Base-by-base conservation (phyloP, 1,284 basidiomycete genomes). In the Mycosarcoma maydis region DNA sequence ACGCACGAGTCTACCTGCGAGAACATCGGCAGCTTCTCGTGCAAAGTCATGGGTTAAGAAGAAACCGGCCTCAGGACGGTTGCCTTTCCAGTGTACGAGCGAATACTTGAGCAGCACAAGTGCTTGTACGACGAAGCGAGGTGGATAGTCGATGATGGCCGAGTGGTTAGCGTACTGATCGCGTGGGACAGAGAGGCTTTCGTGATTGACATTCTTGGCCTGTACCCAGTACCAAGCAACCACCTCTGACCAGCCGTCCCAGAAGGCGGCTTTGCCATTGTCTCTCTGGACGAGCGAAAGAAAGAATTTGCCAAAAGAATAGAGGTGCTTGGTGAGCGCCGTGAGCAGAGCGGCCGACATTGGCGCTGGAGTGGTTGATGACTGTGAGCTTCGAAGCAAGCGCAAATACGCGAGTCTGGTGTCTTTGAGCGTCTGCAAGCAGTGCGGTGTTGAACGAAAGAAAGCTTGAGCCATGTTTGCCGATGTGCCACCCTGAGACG, bases 191-290 rank as follows among this genome's bases (percentile, higher is more conserved):
- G 54, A 60, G 24, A 69, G 62, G 23, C 67, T 61, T 22, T 71
- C 49, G 17, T 72, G 38, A 0, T 49, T 57, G 11, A 67, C 66
- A 26, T 59, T 48, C 32, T 71, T 61, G 26, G 75, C 72, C 24
- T 72, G 65, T 2, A 52, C 39, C 80, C 80, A 81, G 53, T 80
- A 81, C 80, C 80, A 81, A 7, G 54, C 54, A 3, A 73, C 65
- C 6, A 81, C 73, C 7, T 81, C 80, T 8, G 68, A 41, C 80
- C 80, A 81, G 23, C 75, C 78, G 2, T 70, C 38, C 80, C 80
- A 81, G 38, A 54, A 48, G 0, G 76, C 68, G 22, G 76, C 78
- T 26, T 78, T 75, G 47, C 74, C 75, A 47, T 75, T 72, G 46
- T 76, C 67, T 29, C 57, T 61, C 30, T 70, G 56, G 23, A 79